These are phyloP conservation scores for Cenchrus americanus DNA, from an alignment of 176 grass and related monocot genomes.

Conservation along the genomic window DNA sequence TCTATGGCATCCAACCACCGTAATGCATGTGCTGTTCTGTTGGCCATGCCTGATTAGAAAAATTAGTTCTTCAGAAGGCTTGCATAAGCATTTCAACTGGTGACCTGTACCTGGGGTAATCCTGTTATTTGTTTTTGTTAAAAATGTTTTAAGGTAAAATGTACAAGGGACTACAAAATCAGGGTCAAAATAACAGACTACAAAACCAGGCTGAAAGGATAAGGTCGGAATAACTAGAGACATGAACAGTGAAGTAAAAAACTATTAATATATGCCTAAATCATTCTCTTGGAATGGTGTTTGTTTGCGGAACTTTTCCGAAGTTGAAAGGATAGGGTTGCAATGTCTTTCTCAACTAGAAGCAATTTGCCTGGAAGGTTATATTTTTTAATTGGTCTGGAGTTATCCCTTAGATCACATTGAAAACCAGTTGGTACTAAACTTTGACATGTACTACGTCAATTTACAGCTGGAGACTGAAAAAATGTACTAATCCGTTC, in stretches of 20 bases:
- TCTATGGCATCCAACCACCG: background rate
- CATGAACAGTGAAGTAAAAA: background rate
- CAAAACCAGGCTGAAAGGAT: background rate
- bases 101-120: background rate
- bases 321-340: background rate
- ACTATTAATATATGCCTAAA: background rate
- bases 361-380: background rate
- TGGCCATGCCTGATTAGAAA: too few species aligned
- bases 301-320: background rate
- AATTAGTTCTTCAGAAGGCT: slow-evolving; percentile 12
- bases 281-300: background rate
- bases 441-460: slow-evolving; percentile 45
- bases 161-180: background rate
- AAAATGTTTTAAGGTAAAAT: background rate
- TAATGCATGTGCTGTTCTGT: background rate
- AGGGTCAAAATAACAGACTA: background rate
- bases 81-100: slow-evolving; percentile 44
- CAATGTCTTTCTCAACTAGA: background rate
- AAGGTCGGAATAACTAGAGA: background rate
- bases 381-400: slow-evolving; percentile 36
- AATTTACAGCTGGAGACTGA: slow-evolving; percentile 33
- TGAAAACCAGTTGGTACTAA: slow-evolving; percentile 42
- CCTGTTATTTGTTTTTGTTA: background rate
- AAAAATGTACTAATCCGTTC: background rate
- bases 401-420: slow-evolving; percentile 42